A percentile compares a stretch with the other conserved stretches of the same genome.
Conservation (phyloP, 2,329 filamentous ascomycete genomes). For the Aureobasidium sp. region DNA sequence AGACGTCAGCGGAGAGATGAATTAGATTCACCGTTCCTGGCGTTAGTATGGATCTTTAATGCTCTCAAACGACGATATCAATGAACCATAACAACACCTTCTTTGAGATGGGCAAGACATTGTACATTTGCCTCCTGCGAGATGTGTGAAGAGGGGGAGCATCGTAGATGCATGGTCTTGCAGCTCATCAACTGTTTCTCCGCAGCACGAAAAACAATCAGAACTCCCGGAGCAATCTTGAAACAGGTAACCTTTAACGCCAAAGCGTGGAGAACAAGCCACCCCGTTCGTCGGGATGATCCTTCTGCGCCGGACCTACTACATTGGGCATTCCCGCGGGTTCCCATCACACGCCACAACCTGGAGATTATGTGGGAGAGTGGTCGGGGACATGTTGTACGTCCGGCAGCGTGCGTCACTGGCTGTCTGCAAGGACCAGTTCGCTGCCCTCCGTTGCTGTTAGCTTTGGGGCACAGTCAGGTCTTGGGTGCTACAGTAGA, state of each 20-base stretch:
- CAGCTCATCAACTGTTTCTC: background rate
- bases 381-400: background rate
- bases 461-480: background rate
- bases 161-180: background rate
- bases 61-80: background rate
- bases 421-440: background rate
- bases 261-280: background rate
- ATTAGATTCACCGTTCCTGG: background rate
- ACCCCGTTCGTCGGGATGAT: background rate
- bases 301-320: background rate
- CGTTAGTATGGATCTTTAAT: background rate
- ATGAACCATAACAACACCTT: background rate
- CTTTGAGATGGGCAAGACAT: too few species aligned
- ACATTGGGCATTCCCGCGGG: background rate
- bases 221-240: background rate
- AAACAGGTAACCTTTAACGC: background rate
- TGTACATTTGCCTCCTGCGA: background rate
- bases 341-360: background rate
- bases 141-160: background rate
- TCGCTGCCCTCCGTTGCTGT: background rate
- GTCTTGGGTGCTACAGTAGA: background rate
- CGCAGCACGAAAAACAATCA: background rate
- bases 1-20: background rate
- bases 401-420: background rate
- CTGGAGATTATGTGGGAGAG: slow-evolving; percentile 1